Evolutionary conservation across 495 filamentous ascomycete genomes (phyloP).

Genomic region (Aspergillus heteromorphus): DNA sequence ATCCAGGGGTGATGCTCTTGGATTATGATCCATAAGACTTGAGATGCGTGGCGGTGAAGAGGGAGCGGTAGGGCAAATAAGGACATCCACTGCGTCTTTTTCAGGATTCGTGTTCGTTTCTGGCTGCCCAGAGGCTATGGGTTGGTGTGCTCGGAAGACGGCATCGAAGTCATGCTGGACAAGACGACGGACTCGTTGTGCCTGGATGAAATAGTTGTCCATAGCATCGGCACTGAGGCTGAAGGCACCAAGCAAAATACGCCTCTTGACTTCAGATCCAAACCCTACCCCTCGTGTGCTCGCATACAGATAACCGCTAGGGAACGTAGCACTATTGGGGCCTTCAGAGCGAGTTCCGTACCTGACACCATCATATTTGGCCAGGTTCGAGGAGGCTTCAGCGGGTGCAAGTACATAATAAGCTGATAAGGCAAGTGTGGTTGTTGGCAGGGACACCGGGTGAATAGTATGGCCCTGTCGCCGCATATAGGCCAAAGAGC

Average conservation of each 20-base stretch:
- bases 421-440: constrained; percentile 76
- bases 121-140: constrained; percentile 44
- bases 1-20: constrained; percentile 35
- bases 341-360: constrained; percentile 60
- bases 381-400: constrained; percentile 94
- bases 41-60: constrained; percentile 64
- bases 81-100: constrained; percentile 66
- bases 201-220: constrained; percentile 94
- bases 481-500: constrained; percentile 51
- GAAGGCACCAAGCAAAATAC: constrained; percentile 87
- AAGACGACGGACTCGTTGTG: constrained; percentile 78
- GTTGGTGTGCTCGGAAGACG: constrained; percentile 64
- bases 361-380: constrained; percentile 92
- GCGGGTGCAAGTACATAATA: constrained; percentile 96
- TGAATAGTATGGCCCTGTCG: constrained; percentile 61
- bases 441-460: constrained; percentile 76
- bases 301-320: constrained; percentile 63
- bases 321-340: constrained; percentile 20
- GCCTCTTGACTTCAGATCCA: constrained; percentile 75
- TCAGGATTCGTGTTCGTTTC: constrained; percentile 30
- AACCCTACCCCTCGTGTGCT: constrained; percentile 66
- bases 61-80: constrained; percentile 84
- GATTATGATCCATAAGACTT: constrained; percentile 36
- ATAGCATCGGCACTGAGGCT: constrained; percentile 85
- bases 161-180: constrained; percentile 81